Evolutionary conservation across 2,329 filamentous ascomycete genomes (phyloP), one percentile per base, ranked within the genome.

Genomic region (Calonectria pteridis): DNA sequence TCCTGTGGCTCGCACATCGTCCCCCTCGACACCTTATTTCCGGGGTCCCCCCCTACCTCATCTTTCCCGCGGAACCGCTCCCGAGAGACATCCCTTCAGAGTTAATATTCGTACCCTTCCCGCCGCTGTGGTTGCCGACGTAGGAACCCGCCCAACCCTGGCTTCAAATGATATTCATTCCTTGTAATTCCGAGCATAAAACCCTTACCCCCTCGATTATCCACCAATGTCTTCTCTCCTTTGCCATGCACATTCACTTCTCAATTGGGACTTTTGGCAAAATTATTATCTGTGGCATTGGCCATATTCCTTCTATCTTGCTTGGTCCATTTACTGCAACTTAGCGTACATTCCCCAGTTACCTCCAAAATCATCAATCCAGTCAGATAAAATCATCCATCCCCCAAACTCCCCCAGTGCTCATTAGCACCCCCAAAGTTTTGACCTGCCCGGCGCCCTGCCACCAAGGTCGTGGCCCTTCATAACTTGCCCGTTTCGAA

Each of bases 31-130:
- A 71, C 4, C 49, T 43, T 31, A 64, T 67, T 66, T 64, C 59
- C 59, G 40, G 70, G 58, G 29, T 28, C 49, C 43, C 23, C 26
- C 29, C 6, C n/a, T 11, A n/a, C 18, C 49, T n/a, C 64, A 31
- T 65, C 51, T 70, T 72, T 68, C 71, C 70, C 75, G 71, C 76
- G 77, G 77, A 77, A 75, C 77, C 69, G 77, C 75, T 71, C 23
- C 75, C 73, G 76, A 74, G 26, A 37, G 31, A 72, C 66, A 67
- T 69, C 72, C 67, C 58, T n/a, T 20, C 59, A 64, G 26, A 64
- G 40, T 55, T 46, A 23, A 67, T 64, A 49, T n/a, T 46, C 37
- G 31, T 51, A 46, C 10, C 33, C 50, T 31, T 51, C 50, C 59
- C 59, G 14, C 23, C 40, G 50, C 35, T 69, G 40, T 46, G 59